Evolutionary conservation across 1,284 basidiomycete genomes (phyloP), one percentile per base, ranked within the genome.

Genomic region (Bjerkandera adusta): DNA sequence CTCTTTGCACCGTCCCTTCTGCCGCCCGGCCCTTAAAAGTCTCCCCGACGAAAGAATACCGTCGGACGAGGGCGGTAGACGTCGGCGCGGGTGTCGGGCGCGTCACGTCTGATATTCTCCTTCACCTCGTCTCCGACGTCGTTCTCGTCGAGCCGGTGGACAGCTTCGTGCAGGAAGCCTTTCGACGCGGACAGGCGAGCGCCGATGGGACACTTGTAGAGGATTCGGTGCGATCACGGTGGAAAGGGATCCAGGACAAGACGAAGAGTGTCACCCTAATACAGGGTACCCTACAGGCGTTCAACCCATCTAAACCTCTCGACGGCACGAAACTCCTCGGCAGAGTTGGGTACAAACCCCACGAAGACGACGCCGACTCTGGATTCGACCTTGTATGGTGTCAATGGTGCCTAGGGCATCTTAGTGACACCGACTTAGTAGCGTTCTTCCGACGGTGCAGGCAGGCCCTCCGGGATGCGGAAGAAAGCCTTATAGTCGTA

Each of bases 381-480:
- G 76, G 76, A 1, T 90, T 86, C 63, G 87, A 92, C 66, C 75
- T 92, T 12, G 78, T 95, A 48, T 93, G 91, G 94, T 92, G 91
- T 59, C 94, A 97, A 64, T 97, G 94, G 94, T 95, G 92, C 70
- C 73, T 96, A 11, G 89, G 89, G n/a, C 90, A 94, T 70, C 72
- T 96, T 51, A 79, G 75, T 43, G 86, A 95, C 60, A 59, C 65
- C 4, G 89, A 94, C 60, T 76, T 97, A 18, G 76, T 92, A 25
- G 63, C 68, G 0, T 97, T 96, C 68, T 75, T 97, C 49, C 70
- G 72, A 55, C 73, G 81, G 40, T 76, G 83, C 52, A 73, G 75
- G 43, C 65, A 65, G 5, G 77, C 87, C 1, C 61, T 92, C 50
- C 70, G 81, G 39, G 63, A 73, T 42, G 66, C 69, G 22, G 41